phyloP scores from a whole-genome alignment of 2,329 filamentous ascomycete species.

The Sporothrix humicola region DNA sequence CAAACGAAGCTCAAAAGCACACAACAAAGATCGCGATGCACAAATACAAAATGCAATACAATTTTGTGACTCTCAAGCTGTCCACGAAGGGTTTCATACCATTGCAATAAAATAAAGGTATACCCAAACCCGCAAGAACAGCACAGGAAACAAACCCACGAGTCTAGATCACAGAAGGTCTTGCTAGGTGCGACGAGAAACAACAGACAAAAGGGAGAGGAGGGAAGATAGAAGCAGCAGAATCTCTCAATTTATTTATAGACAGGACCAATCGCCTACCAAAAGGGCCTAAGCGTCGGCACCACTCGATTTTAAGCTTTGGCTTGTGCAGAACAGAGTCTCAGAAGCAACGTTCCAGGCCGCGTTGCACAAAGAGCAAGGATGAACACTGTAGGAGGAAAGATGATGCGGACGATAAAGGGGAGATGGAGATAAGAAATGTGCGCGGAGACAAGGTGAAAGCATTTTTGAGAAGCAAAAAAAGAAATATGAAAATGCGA shows the following conservation, averaged over 20 bases:
- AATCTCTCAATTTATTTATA: background rate
- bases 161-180: background rate
- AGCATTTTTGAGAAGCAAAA: background rate
- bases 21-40: background rate
- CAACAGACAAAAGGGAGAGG: background rate
- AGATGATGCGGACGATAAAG: background rate
- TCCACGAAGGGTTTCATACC: no score
- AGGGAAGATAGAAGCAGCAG: background rate
- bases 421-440: background rate
- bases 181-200: conserved; percentile 11
- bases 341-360: conserved; percentile 21
- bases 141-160: background rate
- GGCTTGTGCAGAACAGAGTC: conserved; percentile 20
- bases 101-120: no score
- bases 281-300: background rate
- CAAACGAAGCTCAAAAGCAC: conserved; percentile 10
- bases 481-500: background rate
- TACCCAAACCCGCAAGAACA: background rate
- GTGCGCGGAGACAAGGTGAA: background rate
- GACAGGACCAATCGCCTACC: background rate
- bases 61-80: no score
- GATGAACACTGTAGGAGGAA: background rate
- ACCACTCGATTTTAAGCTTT: conserved; percentile 14
- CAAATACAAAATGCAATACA: background rate
- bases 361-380: conserved; percentile 14